Base-by-base conservation (phyloP, 2,329 filamentous ascomycete genomes). In the Coleophoma crateriformis region DNA sequence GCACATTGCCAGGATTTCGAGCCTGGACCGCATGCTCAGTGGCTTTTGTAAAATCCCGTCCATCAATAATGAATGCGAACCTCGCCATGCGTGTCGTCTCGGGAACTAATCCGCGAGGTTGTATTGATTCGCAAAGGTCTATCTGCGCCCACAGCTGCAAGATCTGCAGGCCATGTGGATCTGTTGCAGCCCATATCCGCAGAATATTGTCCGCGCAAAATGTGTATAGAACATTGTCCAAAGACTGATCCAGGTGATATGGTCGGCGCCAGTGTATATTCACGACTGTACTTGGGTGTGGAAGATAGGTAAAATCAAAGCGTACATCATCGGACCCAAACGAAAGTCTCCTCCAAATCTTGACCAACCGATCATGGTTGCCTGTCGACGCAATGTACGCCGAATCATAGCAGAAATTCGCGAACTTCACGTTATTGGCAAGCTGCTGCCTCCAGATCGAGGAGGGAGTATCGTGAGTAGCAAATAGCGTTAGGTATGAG, bases 191-290 rank as follows among this genome's bases (percentile, higher is more conserved):
- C 92, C 92, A 99, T 38, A 96, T 79, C 42, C 91, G 81, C 54
- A 97, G 72, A 45, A 85, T 74, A 50, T 86, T 84, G 64, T 99
- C 94, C 13, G 82, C 78, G 59, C 90, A 95, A 55, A 91, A 82
- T 0, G 94, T 96, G 64, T 96, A 97, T 1, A 99, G 76, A 1
- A 95, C 85, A 67, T 96, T 94, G 37, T 94, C 87, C 49, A 86
- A 79, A 6, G 82, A 83, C 63, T 95, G 88, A 34, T 92, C 88
- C 13, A 82, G 71, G 62, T 94, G 82, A 54, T 82, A 81, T 6
- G 89, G 88, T 54, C 82, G 81, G 43, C 89, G 84, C 95, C 95
- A 99, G 64, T 92, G 85, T 52, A 96, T 71, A 52, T 81, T 83
- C 3, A 88, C 92, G n/a, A 99, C 83, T 1, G 85, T 71, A 22